Evolutionary conservation across 306 rosid species (phyloP), one percentile per base, ranked within the genome.

Genomic region (Pachyrhizus erosus): DNA sequence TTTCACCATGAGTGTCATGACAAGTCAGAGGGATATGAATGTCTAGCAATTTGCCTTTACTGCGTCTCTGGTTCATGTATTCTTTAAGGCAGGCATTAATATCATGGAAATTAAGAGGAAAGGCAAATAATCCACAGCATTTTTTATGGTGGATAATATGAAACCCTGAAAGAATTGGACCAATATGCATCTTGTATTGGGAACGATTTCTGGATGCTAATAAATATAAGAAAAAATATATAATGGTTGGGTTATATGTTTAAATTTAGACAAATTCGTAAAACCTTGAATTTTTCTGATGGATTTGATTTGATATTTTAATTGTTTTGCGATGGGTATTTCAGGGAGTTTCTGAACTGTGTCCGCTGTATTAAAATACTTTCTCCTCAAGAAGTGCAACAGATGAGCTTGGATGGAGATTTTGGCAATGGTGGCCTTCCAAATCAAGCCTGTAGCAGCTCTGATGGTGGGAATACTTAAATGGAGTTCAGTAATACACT

Each of bases 401-500:
- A 91, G 67, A 91, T 96, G 98, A 96, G 99, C 73, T 80, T 96
- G 89, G 98, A 93, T 74, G 99, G 96, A 72, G 97, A 92, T 86
- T 88, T 93, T 49, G 92, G 94, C 40, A 91, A 84, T 13, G 89
- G 90, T 2, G 89, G 89, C 82, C 93, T 89, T 70, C 90, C 84
- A 67, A 96, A 93, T 85, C 99, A 96, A 90, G 94, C 99, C 55
- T 91, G 97, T 89, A 96, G 98, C 85, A 92, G 99, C 86, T 93
- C 99, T 2, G 99, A 91, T 12, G 97, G 98, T 1, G 97, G 93
- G 75, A 91, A 91, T 75, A 89, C 94, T 82, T 94, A 74, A 70
- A 81, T 67, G 84, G 72, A 66, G 62, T 67, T 70, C 13, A 18
- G 60, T 65, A 77, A 80, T 65, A 6, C 33, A 73, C 88, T 83